phyloP scores from a whole-genome alignment of 106 monocot species.

The Chionographis japonica region DNA sequence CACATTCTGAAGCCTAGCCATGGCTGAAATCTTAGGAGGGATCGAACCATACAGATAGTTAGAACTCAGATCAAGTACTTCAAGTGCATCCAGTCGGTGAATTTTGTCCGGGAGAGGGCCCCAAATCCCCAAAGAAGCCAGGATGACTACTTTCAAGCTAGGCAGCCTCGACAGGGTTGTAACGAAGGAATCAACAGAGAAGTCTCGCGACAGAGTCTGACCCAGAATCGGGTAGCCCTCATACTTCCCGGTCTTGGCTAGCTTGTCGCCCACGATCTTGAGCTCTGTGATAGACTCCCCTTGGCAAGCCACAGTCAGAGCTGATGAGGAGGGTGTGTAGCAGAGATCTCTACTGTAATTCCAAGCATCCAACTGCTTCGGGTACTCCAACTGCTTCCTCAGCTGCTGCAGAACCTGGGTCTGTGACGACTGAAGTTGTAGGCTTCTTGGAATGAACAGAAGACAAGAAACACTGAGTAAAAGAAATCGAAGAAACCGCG shows the following conservation, averaged over 20 bases:
- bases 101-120: slow-evolving; percentile 89
- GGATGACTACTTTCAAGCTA: slow-evolving; percentile 63
- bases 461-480: slow-evolving; percentile 22
- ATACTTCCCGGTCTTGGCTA: slow-evolving; percentile 37
- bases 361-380: slow-evolving; percentile 62
- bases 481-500: background rate
- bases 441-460: slow-evolving; percentile 19
- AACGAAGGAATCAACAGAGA: slow-evolving; percentile 76
- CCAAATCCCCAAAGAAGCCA: slow-evolving; percentile 90
- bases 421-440: slow-evolving; percentile 57
- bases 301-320: slow-evolving; percentile 45
- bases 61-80: slow-evolving; percentile 89
- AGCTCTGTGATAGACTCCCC: slow-evolving; percentile 53
- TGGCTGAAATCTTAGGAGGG: slow-evolving; percentile 72
- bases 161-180: slow-evolving; percentile 75
- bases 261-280: slow-evolving; percentile 69
- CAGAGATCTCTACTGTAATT: slow-evolving; percentile 50
- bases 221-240: slow-evolving; percentile 40
- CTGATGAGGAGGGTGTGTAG: slow-evolving; percentile 22
- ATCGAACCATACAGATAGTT: slow-evolving; percentile 82
- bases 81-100: slow-evolving; percentile 61
- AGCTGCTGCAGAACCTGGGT: slow-evolving; percentile 60
- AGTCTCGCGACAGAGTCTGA: slow-evolving; percentile 47
- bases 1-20: slow-evolving; percentile 66
- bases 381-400: slow-evolving; percentile 79